Base-by-base conservation (phyloP, 768 basidiomycete species). In the Panus rudis region DNA sequence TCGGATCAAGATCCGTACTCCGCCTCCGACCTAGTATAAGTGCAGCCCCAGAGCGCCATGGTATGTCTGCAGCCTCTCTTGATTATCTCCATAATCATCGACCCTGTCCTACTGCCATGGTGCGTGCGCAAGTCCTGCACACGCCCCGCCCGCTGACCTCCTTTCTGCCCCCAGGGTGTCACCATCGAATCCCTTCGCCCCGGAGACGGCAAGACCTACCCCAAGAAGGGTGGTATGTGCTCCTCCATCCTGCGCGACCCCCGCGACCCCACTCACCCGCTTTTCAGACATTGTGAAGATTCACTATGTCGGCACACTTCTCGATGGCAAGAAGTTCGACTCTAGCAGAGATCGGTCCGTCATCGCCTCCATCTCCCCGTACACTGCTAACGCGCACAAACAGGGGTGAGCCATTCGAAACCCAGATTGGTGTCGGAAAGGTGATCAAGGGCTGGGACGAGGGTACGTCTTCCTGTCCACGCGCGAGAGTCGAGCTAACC, bases 401-500 rank as follows among this genome's bases (percentile, higher is more conserved):
- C 60, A 87, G 88, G 28, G 66, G 68, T 0, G 3, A 3, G 0
- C 75, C 86, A 1, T 91, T 92, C 60, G 53, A 63, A 48, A 87
- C 84, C 3, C 56, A 75, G 57, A 90, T 91, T 49, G 87, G 90
- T 34, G 67, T 78, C 16, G 84, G 86, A 6, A 79, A 81, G 57
- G 90, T 93, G 37, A 92, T 93, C 66, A 83, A 72, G 57, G 87
- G 90, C 23, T 92, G 89, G 91, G 90, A 92, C 56, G 86, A 91
- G 61, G 90, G 91, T 82, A 51, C 53, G 72, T 63, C 26, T 35
- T 20, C 16, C 21, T 6, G 12, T 26, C n/a, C n/a, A n/a, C n/a
- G n/a, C n/a, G n/a, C 10, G 24, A 20, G n/a, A 23, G 19, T 22
- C 16, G 33, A 27, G 22, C 28, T 38, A 21, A 26, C 39, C 20